phyloP scores from a whole-genome alignment of 352 stramenopile genomes.

The Phytophthora brassicae region DNA sequence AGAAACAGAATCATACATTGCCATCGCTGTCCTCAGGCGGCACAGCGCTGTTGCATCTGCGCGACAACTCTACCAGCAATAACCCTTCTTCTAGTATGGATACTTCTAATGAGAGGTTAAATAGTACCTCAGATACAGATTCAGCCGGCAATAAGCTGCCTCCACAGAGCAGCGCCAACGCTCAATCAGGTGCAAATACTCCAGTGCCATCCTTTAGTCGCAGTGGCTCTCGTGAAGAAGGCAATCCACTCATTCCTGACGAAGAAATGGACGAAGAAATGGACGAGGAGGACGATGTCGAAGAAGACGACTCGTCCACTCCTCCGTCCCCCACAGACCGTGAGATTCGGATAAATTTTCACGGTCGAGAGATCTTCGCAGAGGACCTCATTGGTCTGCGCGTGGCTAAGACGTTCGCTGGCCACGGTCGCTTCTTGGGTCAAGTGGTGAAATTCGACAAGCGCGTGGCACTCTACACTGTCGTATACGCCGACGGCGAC shows the following conservation, averaged over 20 bases:
- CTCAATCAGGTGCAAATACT: not conserved
- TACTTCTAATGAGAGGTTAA: too few relatives aligned
- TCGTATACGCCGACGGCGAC: conserved; percentile 86
- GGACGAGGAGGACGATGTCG: conserved; percentile 14
- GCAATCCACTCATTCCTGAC: conserved; percentile 17
- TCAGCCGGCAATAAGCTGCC: not conserved
- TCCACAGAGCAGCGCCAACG: not conserved
- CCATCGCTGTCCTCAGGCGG: conserved; percentile 51
- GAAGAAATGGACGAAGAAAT: conserved; percentile 32
- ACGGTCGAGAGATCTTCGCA: conserved; percentile 69
- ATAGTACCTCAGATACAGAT: too few relatives aligned
- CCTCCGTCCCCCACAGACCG: conserved; percentile 38
- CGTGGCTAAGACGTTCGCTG: conserved; percentile 84
- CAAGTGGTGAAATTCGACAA: conserved; percentile 88
- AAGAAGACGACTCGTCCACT: conserved; percentile 18
- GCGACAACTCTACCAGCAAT: conserved; percentile 2
- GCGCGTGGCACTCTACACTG: conserved; percentile 62
- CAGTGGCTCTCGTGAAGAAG: conserved; percentile 29
- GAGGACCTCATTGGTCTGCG: conserved; percentile 79
- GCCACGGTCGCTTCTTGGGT: conserved; percentile 79
- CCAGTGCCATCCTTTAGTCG: conserved; percentile 12
- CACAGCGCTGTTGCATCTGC: conserved; percentile 36
- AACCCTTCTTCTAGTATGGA: too few relatives aligned
- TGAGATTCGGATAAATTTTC: conserved; percentile 69
- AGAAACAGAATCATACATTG: conserved; percentile 18